phyloP scores from a whole-genome alignment of 2,329 filamentous ascomycete species.

The Diaporthe longicolla region DNA sequence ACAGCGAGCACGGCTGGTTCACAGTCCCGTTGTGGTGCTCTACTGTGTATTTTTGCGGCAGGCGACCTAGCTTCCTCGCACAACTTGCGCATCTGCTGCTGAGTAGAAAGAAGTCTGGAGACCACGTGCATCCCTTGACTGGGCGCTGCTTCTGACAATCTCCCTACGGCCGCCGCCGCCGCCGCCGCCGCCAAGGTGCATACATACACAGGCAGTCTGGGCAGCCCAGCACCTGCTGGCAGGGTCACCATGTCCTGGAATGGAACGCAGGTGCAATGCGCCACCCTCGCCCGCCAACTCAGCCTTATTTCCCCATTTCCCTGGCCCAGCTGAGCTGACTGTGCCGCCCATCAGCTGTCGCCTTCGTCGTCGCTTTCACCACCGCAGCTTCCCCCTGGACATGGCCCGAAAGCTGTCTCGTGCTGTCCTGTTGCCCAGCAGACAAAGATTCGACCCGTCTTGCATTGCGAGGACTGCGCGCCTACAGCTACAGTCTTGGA shows the following conservation, averaged over 20 bases:
- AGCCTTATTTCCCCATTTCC: constrained; percentile 23
- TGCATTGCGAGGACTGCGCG: constrained; percentile 3
- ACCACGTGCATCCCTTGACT: not conserved
- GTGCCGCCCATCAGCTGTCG: constrained; percentile 2
- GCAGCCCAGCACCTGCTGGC: not conserved
- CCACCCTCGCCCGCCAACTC: constrained; percentile 31
- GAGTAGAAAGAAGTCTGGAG: not conserved
- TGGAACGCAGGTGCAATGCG: constrained; percentile 28
- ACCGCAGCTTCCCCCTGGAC: constrained; percentile 4
- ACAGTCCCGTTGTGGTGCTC: not conserved
- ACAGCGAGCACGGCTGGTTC: not conserved
- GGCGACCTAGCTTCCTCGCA: not conserved
- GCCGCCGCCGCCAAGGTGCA: not conserved
- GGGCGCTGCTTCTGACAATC: constrained; percentile 7
- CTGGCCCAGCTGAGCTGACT: constrained; percentile 19
- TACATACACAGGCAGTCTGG: too few species aligned
- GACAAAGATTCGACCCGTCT: constrained; percentile 6
- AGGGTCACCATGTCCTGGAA: constrained; percentile 9
- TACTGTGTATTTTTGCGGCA: not conserved
- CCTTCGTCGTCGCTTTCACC: not conserved
- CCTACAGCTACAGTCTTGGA: not conserved
- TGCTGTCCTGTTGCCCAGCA: constrained; percentile 11
- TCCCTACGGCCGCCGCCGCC: constrained; percentile 14
- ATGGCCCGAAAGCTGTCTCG: constrained; percentile 3
- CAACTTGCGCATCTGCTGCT: too few species aligned